Percentiles rank a stretch among this genome's conserved stretches.
Evolutionary conservation across 139 green algal genomes (phyloP).

Genomic region (Chlamydomonas asymmetrica): DNA sequence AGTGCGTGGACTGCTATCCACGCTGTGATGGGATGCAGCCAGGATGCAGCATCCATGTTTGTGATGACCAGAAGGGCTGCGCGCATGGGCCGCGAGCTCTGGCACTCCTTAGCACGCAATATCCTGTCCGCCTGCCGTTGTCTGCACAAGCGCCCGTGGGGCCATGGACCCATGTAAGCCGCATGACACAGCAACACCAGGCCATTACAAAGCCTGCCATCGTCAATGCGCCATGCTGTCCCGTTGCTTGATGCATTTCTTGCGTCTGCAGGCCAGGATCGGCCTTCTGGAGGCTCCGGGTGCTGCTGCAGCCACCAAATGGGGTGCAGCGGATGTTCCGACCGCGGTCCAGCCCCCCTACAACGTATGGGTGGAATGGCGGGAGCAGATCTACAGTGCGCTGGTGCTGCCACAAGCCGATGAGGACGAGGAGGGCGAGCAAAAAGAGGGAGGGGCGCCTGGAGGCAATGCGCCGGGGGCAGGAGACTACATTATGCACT

Average conservation of each 20-base stretch:
- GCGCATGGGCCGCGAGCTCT: no score
- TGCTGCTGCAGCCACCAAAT: not conserved
- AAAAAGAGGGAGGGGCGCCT: no score
- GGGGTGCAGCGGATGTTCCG: constrained; percentile 1
- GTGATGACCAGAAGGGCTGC: no score
- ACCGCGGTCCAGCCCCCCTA: no score
- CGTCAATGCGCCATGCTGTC: not conserved
- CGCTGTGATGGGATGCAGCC: no score
- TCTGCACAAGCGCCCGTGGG: no score
- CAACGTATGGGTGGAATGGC: constrained; percentile 23
- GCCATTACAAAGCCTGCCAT: not conserved
- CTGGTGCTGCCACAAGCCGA: constrained; percentile 15
- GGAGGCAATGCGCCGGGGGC: no score
- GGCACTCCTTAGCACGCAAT: no score
- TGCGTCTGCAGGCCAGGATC: not conserved
- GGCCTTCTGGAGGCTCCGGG: not conserved
- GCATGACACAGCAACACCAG: not conserved
- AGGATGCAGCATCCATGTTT: no score
- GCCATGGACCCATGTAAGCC: no score
- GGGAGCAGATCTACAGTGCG: constrained; percentile 31
- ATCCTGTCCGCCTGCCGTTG: not conserved
- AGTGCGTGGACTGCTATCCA: no score
- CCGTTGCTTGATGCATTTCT: not conserved
- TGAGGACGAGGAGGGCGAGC: constrained; percentile 22
- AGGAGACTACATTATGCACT: constrained; percentile 26